phyloP scores from a whole-genome alignment of 2,329 filamentous ascomycete genomes.

The Dactylellina parvicollis region DNA sequence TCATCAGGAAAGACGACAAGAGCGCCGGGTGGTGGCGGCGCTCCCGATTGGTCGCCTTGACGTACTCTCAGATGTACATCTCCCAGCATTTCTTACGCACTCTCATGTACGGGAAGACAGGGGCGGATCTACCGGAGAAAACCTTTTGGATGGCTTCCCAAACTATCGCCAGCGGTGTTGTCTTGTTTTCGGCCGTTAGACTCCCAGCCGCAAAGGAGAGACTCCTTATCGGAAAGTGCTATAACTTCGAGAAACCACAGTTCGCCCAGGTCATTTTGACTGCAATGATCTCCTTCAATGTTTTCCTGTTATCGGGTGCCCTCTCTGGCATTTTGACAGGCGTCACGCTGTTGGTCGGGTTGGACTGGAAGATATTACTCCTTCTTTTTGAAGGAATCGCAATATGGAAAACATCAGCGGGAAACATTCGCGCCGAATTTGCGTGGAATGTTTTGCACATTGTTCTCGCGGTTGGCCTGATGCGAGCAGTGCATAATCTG shows the following conservation, averaged over 20 bases:
- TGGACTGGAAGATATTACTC: slow-evolving; percentile 37
- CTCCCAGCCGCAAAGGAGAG: background rate
- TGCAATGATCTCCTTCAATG: slow-evolving; percentile 23
- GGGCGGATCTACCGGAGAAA: slow-evolving; percentile 22
- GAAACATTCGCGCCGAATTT: slow-evolving; percentile 15
- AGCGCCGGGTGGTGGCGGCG: slow-evolving; percentile 40
- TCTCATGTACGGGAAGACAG: slow-evolving; percentile 18
- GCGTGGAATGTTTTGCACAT: slow-evolving; percentile 36
- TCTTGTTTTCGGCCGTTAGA: slow-evolving; percentile 20
- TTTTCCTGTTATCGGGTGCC: slow-evolving; percentile 14
- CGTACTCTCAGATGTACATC: slow-evolving; percentile 48
- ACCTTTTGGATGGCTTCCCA: slow-evolving; percentile 51
- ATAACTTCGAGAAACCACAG: slow-evolving; percentile 30
- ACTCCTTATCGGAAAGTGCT: slow-evolving; percentile 32
- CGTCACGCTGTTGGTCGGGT: slow-evolving; percentile 4
- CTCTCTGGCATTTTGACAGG: slow-evolving; percentile 14
- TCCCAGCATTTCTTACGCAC: slow-evolving; percentile 41
- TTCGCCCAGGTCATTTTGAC: slow-evolving; percentile 32
- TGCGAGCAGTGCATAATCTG: slow-evolving; percentile 19
- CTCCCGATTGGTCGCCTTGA: slow-evolving; percentile 38
- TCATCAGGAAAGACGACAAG: slow-evolving; percentile 37
- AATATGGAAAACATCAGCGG: slow-evolving; percentile 22
- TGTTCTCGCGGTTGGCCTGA: slow-evolving; percentile 9
- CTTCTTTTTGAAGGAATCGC: slow-evolving; percentile 29
- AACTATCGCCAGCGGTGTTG: slow-evolving; percentile 27